These are phyloP conservation scores for Sporisorium sorghi DNA, from an alignment of 1,284 basidiomycete species.

Conservation along the genomic window DNA sequence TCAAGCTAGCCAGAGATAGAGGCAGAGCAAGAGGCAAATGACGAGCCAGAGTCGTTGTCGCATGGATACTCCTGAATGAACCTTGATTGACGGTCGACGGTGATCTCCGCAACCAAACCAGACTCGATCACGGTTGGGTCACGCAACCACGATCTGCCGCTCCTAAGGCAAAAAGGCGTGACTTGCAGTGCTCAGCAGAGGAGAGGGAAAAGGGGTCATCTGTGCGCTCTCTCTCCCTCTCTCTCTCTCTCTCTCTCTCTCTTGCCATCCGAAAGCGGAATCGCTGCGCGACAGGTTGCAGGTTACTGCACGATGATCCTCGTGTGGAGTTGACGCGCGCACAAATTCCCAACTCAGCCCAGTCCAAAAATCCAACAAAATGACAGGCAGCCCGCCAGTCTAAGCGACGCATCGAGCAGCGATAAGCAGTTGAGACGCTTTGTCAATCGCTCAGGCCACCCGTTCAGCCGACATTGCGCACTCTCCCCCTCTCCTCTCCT, in stretches of 20 bases:
- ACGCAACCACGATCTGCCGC: background rate
- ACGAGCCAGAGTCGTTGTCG: background rate
- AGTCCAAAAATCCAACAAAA: background rate
- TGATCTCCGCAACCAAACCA: conserved; percentile 14
- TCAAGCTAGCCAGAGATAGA: too few species aligned
- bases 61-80: conserved; percentile 13
- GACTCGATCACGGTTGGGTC: background rate
- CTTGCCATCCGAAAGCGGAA: conserved; percentile 43
- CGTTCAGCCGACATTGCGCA: conserved; percentile 28
- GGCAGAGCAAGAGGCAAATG: background rate
- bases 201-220: background rate
- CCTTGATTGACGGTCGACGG: conserved; percentile 12
- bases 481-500: background rate
- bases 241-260: too few species aligned
- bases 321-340: conserved; percentile 41
- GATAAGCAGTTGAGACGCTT: too few species aligned
- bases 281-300: too few species aligned
- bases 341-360: conserved; percentile 25
- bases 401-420: too few species aligned
- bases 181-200: too few species aligned
- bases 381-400: conserved; percentile 22
- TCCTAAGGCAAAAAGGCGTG: too few species aligned
- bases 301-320: conserved; percentile 31
- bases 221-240: conserved; percentile 7
- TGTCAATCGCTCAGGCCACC: conserved; percentile 26